These are phyloP conservation scores for Leishmania aethiopica DNA, from an alignment of 208 protist genomes.

Conservation along the genomic window DNA sequence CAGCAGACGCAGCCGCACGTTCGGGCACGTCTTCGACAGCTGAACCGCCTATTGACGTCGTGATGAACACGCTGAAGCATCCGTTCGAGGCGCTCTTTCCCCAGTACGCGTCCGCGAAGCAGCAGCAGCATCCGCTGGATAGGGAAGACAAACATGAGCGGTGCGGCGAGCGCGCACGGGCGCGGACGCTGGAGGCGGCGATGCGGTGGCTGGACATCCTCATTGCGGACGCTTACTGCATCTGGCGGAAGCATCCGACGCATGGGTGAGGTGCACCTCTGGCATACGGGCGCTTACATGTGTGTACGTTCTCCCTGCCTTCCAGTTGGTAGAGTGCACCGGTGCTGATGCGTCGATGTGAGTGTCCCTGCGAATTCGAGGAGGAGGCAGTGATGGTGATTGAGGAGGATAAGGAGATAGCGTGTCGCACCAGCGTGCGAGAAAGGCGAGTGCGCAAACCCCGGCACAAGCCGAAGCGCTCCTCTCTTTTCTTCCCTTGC, in stretches of 20 bases:
- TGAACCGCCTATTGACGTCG: conserved; percentile 21
- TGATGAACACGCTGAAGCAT: conserved; percentile 26
- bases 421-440: not conserved
- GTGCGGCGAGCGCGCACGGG: too few species aligned
- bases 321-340: not conserved
- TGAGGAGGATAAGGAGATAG: not conserved
- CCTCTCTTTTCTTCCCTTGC: not conserved
- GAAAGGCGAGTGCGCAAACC: too few species aligned
- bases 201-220: conserved; percentile 62
- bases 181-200: conserved; percentile 10
- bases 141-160: not conserved
- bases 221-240: conserved; percentile 59
- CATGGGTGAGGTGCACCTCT: not conserved
- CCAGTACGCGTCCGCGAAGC: conserved; percentile 9
- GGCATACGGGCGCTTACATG: not conserved
- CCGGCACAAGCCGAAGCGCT: too few species aligned
- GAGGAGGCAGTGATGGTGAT: not conserved
- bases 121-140: not conserved
- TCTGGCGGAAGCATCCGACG: conserved; percentile 37
- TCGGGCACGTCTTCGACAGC: not conserved
- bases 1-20: not conserved
- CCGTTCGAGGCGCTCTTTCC: conserved; percentile 33
- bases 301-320: not conserved
- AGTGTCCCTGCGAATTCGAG: not conserved
- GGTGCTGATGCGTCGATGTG: not conserved